Base-by-base conservation (phyloP, 1,284 basidiomycete species). In the Ustilago sp. region DNA sequence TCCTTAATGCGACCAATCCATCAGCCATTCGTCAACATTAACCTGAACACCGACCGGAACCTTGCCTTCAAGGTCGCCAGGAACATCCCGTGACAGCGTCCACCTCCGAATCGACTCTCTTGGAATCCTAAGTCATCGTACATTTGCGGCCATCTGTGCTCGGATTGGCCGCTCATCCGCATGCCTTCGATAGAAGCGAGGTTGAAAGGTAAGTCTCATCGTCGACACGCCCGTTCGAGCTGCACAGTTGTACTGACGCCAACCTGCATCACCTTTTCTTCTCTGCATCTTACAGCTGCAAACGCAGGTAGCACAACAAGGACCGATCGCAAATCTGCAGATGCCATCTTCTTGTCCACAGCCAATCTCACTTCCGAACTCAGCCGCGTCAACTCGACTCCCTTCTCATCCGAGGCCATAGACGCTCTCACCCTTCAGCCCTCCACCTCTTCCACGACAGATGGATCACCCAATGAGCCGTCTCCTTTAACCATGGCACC, bases 311-410 rank as follows among this genome's bases (percentile, higher is more conserved):
- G 58, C 11, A 28, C 66, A 9, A 31, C n/a, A 45, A 56, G 60
- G 34, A 35, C 67, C 8, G 74, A 73, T 59, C 74, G 74, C 53
- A 77, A 61, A 17, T 77, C 70, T 7, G 74, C 70, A n/a, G 74
- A 77, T 43, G 67, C 67, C 57, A 47, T 65, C 61, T 73, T 70
- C 31, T 64, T 73, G 28, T 67, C 74, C 5, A 59, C 63, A 32
- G 57, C 67, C 47, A 67, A 41, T 19, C 63, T 69, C 23, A 56
- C 66, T 11, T 41, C 74, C n/a, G 67, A 69, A 41, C 67, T 77
- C 23, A 73, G 63, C 31, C 69, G 74, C 23, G 70, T 77, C 67
- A 77, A 74, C 36, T 77, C 74, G 6, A 74, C 70, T 2, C 75
- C 75, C 3, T 55, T 71, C 34, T 67, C 68, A 0, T 70, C 68